Evolutionary conservation across 2,329 filamentous ascomycete genomes (phyloP), one percentile per base, ranked within the genome.

Genomic region (Sclerotinia sclerotiorum): DNA sequence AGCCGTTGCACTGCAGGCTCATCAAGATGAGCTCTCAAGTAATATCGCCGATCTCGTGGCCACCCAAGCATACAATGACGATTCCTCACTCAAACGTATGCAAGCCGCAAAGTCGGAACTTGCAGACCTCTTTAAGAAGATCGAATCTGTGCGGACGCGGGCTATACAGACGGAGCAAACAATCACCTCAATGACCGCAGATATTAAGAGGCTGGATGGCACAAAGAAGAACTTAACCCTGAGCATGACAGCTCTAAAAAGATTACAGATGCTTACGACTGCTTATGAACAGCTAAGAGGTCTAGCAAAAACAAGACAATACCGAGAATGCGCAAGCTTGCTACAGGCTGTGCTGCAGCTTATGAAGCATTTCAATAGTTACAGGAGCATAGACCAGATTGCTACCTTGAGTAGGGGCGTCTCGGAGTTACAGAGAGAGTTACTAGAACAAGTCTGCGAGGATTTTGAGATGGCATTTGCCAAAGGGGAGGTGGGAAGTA

Each of bases 351-450:
- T 99, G 44, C 87, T 99, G 69, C 95, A 99, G 84, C 88, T 99
- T 57, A 97, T 98, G 91, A 92, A 92, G 73, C 94, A 99, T 81
- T 99, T 99, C 85, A 97, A 97, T 81, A 96, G 92, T 79, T 99
- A 98, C 79, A 85, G 95, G 69, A 97, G 93, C 74, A 98, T 99
- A 74, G 94, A 98, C 78, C 95, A 99, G 84, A 98, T 99, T 77
- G 95, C 95, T 39, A 91, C 91, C 0, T 84, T 99, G 71, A 97
- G 93, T 77, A 88, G 93, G 64, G 97, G 96, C 75, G 95, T 99
- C 48, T 90, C 93, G 7, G 95, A 98, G 75, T 84, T 99, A 72
- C 95, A 99, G 81, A 84, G 94, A 70, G 94, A 97, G 79, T 81
- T 99, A 69, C 82, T 97, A 68, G 95, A 99, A 81, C 95, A 99